Evolutionary conservation across 352 stramenopile species (phyloP).

Genomic region (Phytophthora pluvialis): DNA sequence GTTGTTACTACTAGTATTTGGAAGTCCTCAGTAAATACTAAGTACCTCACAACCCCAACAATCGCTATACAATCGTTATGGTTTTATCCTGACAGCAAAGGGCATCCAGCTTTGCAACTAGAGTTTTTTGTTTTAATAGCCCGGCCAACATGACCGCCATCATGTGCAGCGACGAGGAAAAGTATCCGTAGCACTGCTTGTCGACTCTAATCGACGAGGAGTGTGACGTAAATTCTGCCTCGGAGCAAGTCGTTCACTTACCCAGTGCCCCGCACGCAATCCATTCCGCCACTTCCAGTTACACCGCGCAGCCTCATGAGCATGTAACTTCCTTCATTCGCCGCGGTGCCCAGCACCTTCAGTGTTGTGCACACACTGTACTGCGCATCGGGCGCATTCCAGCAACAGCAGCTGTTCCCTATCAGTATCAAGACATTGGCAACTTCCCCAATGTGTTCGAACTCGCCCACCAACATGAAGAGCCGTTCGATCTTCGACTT

Average conservation of each 20-base stretch:
- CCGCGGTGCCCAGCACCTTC: neutral
- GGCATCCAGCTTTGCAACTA: too few species aligned
- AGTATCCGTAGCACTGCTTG: slow-evolving; percentile 17
- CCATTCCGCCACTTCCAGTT: neutral
- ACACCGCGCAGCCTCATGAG: slow-evolving; percentile 18
- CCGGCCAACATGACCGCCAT: neutral
- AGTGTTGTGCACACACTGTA: slow-evolving; percentile 21
- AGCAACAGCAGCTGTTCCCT: neutral
- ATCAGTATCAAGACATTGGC: too few species aligned
- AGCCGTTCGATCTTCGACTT: too few species aligned
- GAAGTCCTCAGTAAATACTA: too few species aligned
- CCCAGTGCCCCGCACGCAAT: slow-evolving; percentile 2
- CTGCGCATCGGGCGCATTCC: slow-evolving; percentile 9
- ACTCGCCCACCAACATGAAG: too few species aligned
- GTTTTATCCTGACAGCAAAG: too few species aligned
- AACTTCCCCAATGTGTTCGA: too few species aligned
- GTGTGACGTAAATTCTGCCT: too few species aligned
- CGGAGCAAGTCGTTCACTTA: too few species aligned
- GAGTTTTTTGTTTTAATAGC: neutral
- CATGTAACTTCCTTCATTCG: slow-evolving; percentile 21
- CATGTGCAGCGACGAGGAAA: slow-evolving; percentile 4
- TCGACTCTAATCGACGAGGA: slow-evolving; percentile 20
- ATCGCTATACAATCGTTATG: too few species aligned
- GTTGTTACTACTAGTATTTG: too few species aligned
- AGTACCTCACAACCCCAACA: too few species aligned